phyloP scores from a whole-genome alignment of 208 protist species.

The Angomonas ambiguus region DNA sequence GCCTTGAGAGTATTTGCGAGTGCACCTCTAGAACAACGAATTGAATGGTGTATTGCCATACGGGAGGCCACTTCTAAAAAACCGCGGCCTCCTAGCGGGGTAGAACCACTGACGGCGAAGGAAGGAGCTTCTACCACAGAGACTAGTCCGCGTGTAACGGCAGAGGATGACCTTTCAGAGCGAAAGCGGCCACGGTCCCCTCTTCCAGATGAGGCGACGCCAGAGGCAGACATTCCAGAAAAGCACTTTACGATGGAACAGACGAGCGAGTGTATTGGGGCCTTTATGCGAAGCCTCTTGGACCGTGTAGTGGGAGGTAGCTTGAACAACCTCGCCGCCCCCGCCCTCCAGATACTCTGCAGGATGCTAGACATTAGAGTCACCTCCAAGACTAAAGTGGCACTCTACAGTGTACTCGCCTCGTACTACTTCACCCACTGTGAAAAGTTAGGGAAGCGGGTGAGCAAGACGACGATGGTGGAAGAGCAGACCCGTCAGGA shows the following conservation, averaged over 20 bases:
- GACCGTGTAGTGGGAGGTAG: conserved; percentile 73
- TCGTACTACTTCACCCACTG: conserved; percentile 81
- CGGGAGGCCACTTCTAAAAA: conserved; percentile 27
- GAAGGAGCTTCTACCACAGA: neutral
- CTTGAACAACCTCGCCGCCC: conserved; percentile 58
- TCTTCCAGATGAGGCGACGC: neutral
- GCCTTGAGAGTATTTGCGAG: conserved; percentile 45
- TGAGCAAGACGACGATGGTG: conserved; percentile 45
- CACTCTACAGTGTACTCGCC: conserved; percentile 73
- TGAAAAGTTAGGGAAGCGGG: conserved; percentile 79
- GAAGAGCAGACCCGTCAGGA: conserved; percentile 47
- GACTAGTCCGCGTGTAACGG: neutral
- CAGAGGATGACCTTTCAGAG: neutral
- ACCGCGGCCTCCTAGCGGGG: neutral
- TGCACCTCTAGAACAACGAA: conserved; percentile 30
- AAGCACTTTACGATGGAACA: conserved; percentile 19
- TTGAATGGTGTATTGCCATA: conserved; percentile 61
- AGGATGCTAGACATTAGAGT: conserved; percentile 53
- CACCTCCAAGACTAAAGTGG: conserved; percentile 49
- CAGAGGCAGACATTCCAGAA: neutral
- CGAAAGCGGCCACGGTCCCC: neutral
- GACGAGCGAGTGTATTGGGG: conserved; percentile 55
- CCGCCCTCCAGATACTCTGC: conserved; percentile 64
- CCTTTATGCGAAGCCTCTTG: conserved; percentile 66
- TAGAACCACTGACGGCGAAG: conserved; percentile 5